Conservation (phyloP, 106 monocot species). For the Acanthochlamys bracteata region DNA sequence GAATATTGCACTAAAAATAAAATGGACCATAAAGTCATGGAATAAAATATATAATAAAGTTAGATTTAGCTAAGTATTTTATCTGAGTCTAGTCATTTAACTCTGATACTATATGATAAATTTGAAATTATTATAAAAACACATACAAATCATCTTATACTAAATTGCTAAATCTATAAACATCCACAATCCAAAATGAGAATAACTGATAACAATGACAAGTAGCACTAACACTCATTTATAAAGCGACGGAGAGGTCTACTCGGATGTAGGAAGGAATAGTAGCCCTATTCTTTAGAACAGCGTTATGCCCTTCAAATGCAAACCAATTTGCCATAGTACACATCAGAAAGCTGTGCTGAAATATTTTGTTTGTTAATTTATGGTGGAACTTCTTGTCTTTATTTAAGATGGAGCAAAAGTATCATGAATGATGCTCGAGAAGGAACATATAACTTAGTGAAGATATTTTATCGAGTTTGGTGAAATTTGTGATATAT, state of each 20-base stretch:
- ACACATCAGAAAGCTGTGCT: background rate
- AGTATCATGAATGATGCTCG: background rate
- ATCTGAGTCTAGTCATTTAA: too few species aligned
- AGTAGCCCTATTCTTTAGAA: too few species aligned
- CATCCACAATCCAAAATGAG: slow-evolving; percentile 9
- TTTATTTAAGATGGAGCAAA: background rate
- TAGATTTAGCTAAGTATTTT: too few species aligned
- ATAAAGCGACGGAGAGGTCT: slow-evolving; percentile 19
- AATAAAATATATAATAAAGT: too few species aligned
- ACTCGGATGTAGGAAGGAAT: slow-evolving; percentile 29
- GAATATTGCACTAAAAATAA: too few species aligned
- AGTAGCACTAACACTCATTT: slow-evolving; percentile 12
- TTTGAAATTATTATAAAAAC: slow-evolving; percentile 9
- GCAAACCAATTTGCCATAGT: slow-evolving; percentile 25
- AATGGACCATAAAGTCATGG: too few species aligned
- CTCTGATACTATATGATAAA: too few species aligned
- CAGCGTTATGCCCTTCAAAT: slow-evolving; percentile 25
- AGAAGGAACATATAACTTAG: slow-evolving; percentile 24
- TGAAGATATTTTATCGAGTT: slow-evolving; percentile 7
- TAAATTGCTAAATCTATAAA: slow-evolving; percentile 19
- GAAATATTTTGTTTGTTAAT: background rate
- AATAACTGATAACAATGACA: slow-evolving; percentile 29
- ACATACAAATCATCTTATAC: slow-evolving; percentile 18
- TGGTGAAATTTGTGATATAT: slow-evolving; percentile 18
- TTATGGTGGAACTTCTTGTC: background rate